Base-by-base conservation (phyloP, 1,284 basidiomycete species). In the Ceraceosorus guamensis region DNA sequence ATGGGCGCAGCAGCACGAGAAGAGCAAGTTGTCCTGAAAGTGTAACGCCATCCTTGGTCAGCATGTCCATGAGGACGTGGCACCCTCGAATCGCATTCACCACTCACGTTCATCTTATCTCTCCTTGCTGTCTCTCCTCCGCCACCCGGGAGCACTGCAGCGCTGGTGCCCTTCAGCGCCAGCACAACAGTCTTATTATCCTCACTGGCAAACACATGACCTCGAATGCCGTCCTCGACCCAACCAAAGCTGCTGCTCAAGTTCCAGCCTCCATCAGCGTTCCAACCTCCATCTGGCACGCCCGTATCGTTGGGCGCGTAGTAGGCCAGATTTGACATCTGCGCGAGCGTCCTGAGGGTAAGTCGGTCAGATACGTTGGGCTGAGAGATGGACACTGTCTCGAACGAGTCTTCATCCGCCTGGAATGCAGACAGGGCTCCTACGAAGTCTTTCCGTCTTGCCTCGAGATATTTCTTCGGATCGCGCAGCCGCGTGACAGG, bases 1-100 rank as follows among this genome's bases (percentile, higher is more conserved):
- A 16, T 85, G 81, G 0, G 95, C 95, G 77, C 93, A 99, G 78
- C 93, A 99, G 78, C 93, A 99, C 53, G 91, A 96, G 78, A 97
- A 98, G 54, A 97, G 79, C n/a, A 98, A 76, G 67, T 97, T 97
- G 77, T 96, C 91, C 77, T 80, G 61, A 11, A 2, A 4, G 11
- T 8, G 35, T 24, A 48, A 11, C 16, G 11, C 2, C 11, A 24
- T 24, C 24, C 24, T 1, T 24, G 24, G 24, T 24, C 35, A 31
- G 10, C 14, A 11, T 3, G 35, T 48, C 11, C 32, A 35, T 33
- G 16, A 43, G 30, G 8, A 14, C 7, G 3, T 49, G 10, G 13
- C 14, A 16, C 7, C 24, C 6, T 43, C 14, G 30, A 30, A 46
- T 11, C 10, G 24, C 31, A 18, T 14, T 11, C 2, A n/a, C 7